Percentiles rank a stretch among this genome's conserved stretches.
These are phyloP conservation scores for Carex littledalei DNA, from an alignment of 176 grass and related monocot genomes.

Conservation along the genomic window DNA sequence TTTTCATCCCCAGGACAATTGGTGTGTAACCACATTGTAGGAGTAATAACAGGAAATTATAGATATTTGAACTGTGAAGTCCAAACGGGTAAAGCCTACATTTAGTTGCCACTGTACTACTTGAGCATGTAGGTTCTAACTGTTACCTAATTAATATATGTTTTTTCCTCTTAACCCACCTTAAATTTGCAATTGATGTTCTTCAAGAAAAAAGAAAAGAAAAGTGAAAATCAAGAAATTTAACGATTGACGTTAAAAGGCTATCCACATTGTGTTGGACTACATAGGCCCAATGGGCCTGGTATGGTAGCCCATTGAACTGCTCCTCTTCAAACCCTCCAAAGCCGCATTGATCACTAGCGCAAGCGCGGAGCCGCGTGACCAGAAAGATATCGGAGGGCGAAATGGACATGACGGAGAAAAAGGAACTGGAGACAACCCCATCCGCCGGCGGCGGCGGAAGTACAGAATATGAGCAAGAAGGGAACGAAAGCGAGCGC, in stretches of 20 bases:
- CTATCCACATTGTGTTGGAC: background rate
- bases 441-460: slow-evolving; percentile 5
- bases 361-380: background rate
- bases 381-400: slow-evolving; percentile 24
- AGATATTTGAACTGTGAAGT: no score
- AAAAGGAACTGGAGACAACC: slow-evolving; percentile 21
- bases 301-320: slow-evolving; percentile 5
- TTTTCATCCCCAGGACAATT: no score
- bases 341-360: slow-evolving; percentile 18
- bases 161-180: no score
- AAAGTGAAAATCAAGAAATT: background rate
- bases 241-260: background rate
- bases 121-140: no score
- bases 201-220: background rate
- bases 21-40: no score
- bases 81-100: no score
- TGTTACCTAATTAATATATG: no score
- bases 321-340: slow-evolving; percentile 21
- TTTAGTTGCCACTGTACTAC: no score
- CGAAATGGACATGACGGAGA: slow-evolving; percentile 38
- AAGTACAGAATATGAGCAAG: slow-evolving; percentile 29
- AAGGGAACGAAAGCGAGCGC: slow-evolving; percentile 60
- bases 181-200: background rate
- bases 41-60: no score
- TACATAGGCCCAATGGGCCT: slow-evolving; percentile 8